Base-by-base conservation (phyloP, 176 grass and related monocot genomes). In the Aegilops sharonensis region DNA sequence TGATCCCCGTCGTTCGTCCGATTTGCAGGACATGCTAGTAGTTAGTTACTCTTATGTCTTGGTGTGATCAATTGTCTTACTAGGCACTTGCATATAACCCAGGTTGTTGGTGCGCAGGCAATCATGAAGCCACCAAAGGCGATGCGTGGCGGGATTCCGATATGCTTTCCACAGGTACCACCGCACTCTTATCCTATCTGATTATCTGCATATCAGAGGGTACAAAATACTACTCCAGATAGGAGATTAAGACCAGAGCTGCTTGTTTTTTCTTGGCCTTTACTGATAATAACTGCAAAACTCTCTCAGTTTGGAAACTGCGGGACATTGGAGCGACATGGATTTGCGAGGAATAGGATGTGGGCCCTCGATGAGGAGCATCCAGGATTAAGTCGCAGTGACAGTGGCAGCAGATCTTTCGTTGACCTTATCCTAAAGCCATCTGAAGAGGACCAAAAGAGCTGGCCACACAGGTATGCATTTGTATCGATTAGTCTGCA, bases 291-390 rank as follows among this genome's bases (percentile, higher is more conserved):
- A 81, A 78, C 37, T 65, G 31, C 11, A 50, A 75, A 81, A 68
- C 18, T 43, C 68, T 35, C 5, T 82, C 78, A 95, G 93, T 98
- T 98, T 80, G 93, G 93, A 3, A 94, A 91, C 40, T 89, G 88
- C 68, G 96, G 91, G 29, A 84, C 88, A 32, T 64, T 95, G 71
- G 93, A 98, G 65, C 91, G 85, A 84, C 93, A 98, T 89, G 96
- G 96, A 85, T 98, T 95, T 92, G 96, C 93, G 50, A 95, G 93
- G 85, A 98, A 95, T 75, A 95, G 86, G 84, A 91, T 88, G 64
- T 95, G 96, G 95, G 37, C 64, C 76, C 79, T 95, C 52, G 96
- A 98, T 23, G 81, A 86, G 60, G 86, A 94, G 60, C 84, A 88
- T 71, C 87, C 79, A 27, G 70, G 69, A 24, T 78, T 89, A 36